Percentiles rank a stretch among this genome's conserved stretches.
Conservation (phyloP, 2,329 filamentous ascomycete genomes). For the Aspergillus alliaceus region DNA sequence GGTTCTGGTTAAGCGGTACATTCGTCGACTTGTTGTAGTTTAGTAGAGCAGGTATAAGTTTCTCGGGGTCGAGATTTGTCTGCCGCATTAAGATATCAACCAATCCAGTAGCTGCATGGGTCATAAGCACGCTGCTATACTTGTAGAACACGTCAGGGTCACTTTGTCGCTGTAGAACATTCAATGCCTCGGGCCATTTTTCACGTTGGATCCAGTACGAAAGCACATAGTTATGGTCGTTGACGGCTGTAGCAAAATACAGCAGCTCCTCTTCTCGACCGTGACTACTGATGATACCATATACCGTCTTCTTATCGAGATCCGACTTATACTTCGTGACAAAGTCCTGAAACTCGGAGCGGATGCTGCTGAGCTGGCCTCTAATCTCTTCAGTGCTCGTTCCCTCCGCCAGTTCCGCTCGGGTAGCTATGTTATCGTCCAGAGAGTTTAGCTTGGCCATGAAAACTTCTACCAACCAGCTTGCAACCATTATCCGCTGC, state of each 20-base stretch:
- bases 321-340: conserved; percentile 80
- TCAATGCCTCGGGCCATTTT: conserved; percentile 82
- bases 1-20: conserved; percentile 72
- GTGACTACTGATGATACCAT: conserved; percentile 94
- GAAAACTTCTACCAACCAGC: conserved; percentile 92
- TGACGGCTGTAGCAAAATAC: conserved; percentile 82
- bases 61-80: conserved; percentile 76
- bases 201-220: conserved; percentile 97
- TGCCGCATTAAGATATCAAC: conserved; percentile 97
- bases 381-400: conserved; percentile 66
- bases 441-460: conserved; percentile 96
- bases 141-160: conserved; percentile 93
- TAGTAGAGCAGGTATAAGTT: conserved; percentile 86
- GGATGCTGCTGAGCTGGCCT: conserved; percentile 68
- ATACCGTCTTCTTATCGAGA: conserved; percentile 86
- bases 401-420: conserved; percentile 74
- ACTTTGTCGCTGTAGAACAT: conserved; percentile 88
- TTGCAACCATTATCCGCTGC: conserved; percentile 93
- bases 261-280: conserved; percentile 90
- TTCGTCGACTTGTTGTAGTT: conserved; percentile 80
- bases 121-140: conserved; percentile 96
- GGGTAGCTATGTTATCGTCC: conserved; percentile 89
- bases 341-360: conserved; percentile 85
- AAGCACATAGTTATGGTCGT: conserved; percentile 92
- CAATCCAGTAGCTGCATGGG: conserved; percentile 76